phyloP scores from a whole-genome alignment of 2,329 filamentous ascomycete genomes.

The Aspergillus fischeri region DNA sequence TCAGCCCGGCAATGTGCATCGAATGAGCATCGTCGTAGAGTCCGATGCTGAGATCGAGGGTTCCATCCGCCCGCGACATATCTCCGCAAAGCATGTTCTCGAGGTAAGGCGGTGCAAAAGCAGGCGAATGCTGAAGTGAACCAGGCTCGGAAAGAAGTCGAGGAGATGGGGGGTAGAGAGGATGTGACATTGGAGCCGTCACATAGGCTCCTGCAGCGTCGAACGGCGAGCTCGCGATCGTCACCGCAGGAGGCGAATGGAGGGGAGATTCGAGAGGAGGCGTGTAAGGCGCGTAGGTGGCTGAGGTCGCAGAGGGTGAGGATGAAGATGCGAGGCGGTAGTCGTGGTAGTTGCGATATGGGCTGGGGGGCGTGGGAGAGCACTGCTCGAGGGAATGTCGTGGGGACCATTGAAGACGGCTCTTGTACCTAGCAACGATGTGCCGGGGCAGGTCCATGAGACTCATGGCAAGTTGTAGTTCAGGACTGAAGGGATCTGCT shows the following conservation, averaged over 20 bases:
- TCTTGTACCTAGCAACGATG: slow-evolving; percentile 64
- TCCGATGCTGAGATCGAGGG: slow-evolving; percentile 26
- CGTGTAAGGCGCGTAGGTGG: slow-evolving; percentile 38
- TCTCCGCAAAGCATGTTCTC: slow-evolving; percentile 31
- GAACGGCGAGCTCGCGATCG: slow-evolving; percentile 36
- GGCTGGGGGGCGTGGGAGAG: slow-evolving; percentile 34
- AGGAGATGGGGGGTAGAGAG: slow-evolving; percentile 34
- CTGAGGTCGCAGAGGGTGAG: slow-evolving; percentile 35
- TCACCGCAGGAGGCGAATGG: slow-evolving; percentile 37
- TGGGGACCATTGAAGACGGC: slow-evolving; percentile 61
- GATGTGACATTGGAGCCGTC: slow-evolving; percentile 32
- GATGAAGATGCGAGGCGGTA: slow-evolving; percentile 32
- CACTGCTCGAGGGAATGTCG: slow-evolving; percentile 35
- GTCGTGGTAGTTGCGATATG: slow-evolving; percentile 28
- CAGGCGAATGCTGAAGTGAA: slow-evolving; percentile 31
- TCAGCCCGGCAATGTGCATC: slow-evolving; percentile 31
- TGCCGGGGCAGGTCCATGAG: slow-evolving; percentile 72
- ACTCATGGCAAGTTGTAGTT: slow-evolving; percentile 58
- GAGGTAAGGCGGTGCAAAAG: slow-evolving; percentile 36
- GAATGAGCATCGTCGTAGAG: slow-evolving; percentile 31
- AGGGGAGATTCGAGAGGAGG: slow-evolving; percentile 40
- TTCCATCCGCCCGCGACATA: slow-evolving; percentile 24
- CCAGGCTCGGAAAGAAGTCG: slow-evolving; percentile 31
- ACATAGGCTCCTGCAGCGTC: slow-evolving; percentile 30
- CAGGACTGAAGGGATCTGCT: slow-evolving; percentile 53